phyloP scores from a whole-genome alignment of 2,329 filamentous ascomycete species.

The Sporothrix luriei region DNA sequence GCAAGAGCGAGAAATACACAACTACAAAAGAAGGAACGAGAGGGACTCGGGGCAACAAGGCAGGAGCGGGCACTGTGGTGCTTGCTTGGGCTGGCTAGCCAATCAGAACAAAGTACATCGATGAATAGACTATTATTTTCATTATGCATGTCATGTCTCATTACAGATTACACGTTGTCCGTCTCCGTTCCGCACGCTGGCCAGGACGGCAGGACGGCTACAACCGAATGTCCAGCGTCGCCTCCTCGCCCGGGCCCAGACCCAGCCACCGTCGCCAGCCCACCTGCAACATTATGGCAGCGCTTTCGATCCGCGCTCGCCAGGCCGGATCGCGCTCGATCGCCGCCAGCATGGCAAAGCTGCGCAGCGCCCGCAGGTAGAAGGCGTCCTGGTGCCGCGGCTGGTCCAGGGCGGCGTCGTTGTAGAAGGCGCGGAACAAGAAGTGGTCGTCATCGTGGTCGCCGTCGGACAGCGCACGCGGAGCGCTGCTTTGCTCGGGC shows the following conservation, averaged over 20 bases:
- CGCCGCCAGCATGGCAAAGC: conserved; percentile 1
- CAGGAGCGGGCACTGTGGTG: too few species aligned
- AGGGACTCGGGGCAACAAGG: too few species aligned
- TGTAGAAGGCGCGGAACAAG: conserved; percentile 6
- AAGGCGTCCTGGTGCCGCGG: conserved; percentile 26
- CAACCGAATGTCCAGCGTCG: conserved; percentile 19
- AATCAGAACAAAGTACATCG: too few species aligned
- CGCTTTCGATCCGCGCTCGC: not conserved
- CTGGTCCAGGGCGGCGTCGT: not conserved
- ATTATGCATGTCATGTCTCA: too few species aligned
- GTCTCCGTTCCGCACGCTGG: too few species aligned
- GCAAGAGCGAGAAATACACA: too few species aligned
- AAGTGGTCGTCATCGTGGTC: not conserved
- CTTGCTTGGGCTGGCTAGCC: too few species aligned
- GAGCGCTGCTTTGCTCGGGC: too few species aligned
- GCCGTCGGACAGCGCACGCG: too few species aligned
- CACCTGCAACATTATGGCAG: not conserved
- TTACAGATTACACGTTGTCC: too few species aligned
- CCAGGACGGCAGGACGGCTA: not conserved
- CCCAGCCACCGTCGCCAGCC: conserved; percentile 20
- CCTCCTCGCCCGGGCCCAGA: not conserved
- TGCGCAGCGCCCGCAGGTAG: conserved; percentile 20
- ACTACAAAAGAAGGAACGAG: too few species aligned
- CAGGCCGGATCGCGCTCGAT: conserved; percentile 1
- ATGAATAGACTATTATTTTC: too few species aligned